These are phyloP conservation scores for Polyplosphaeria fusca DNA, from an alignment of 495 filamentous ascomycete species.

Conservation along the genomic window DNA sequence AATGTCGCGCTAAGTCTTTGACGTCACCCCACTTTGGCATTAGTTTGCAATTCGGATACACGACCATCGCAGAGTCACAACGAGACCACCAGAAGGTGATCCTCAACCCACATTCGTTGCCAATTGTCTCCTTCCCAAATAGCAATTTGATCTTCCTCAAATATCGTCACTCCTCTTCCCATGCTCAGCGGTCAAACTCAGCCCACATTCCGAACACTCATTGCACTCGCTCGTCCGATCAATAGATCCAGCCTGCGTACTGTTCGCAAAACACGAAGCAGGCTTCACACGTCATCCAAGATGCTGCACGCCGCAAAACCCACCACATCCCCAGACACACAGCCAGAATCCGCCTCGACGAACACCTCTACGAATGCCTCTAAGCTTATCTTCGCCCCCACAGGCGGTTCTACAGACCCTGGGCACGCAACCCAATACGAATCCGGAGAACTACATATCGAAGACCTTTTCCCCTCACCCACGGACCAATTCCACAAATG, in stretches of 20 bases:
- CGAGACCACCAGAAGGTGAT: too few relatives aligned
- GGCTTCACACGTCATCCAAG: background rate
- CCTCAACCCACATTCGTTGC: too few relatives aligned
- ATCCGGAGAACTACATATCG: slow-evolving; percentile 52
- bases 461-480: slow-evolving; percentile 56
- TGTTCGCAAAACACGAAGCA: too few relatives aligned
- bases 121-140: too few relatives aligned
- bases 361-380: background rate
- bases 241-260: too few relatives aligned
- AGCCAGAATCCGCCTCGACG: background rate
- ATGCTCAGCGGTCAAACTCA: too few relatives aligned
- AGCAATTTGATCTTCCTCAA: too few relatives aligned
- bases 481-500: slow-evolving; percentile 81
- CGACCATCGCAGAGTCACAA: too few relatives aligned
- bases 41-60: too few relatives aligned
- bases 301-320: slow-evolving; percentile 4
- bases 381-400: slow-evolving; percentile 42
- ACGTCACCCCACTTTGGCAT: background rate
- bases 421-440: slow-evolving; percentile 63
- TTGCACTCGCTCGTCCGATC: too few relatives aligned
- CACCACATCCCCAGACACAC: background rate
- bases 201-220: too few relatives aligned
- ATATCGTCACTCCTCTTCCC: too few relatives aligned
- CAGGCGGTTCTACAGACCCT: slow-evolving; percentile 39
- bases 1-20: background rate